Evolutionary conservation across 192 early-diverging fungal genomes (phyloP).

Genomic region (Borealophlyctis nickersoniae): DNA sequence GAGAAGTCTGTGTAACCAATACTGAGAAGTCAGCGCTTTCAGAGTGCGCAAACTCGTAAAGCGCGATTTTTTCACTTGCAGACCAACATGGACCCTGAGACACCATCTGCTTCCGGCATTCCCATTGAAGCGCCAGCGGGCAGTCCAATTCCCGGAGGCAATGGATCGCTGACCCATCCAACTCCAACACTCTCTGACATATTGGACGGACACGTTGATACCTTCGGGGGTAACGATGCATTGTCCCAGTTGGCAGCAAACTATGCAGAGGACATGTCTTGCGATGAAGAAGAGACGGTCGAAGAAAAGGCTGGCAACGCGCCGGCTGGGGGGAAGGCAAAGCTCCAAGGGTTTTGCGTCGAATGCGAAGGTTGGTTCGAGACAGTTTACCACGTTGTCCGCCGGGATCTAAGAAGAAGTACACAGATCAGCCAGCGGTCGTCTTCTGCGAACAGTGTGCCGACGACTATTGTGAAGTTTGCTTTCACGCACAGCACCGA

Average conservation of each 20-base stretch:
- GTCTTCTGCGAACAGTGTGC: conserved; percentile 78
- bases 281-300: background rate
- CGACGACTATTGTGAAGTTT: conserved; percentile 89
- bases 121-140: too few species aligned
- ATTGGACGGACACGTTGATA: conserved; percentile 6
- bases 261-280: conserved; percentile 1
- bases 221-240: background rate
- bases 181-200: conserved; percentile 12
- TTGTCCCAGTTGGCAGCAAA: background rate
- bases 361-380: conserved; percentile 63
- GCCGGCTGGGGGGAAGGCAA: conserved; percentile 23
- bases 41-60: too few species aligned
- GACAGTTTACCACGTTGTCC: background rate
- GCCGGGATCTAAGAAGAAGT: background rate
- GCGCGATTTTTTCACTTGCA: too few species aligned
- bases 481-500: conserved; percentile 57
- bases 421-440: conserved; percentile 51
- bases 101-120: too few species aligned
- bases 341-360: conserved; percentile 76
- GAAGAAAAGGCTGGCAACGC: background rate
- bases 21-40: too few species aligned
- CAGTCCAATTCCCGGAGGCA: too few species aligned
- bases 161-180: too few species aligned
- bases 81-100: too few species aligned
- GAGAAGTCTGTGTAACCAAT: too few species aligned